A percentile compares a stretch with the other conserved stretches of the same genome.
These are phyloP conservation scores for Sedum album DNA, from an alignment of 164 flowering plant species.

Conservation along the genomic window DNA sequence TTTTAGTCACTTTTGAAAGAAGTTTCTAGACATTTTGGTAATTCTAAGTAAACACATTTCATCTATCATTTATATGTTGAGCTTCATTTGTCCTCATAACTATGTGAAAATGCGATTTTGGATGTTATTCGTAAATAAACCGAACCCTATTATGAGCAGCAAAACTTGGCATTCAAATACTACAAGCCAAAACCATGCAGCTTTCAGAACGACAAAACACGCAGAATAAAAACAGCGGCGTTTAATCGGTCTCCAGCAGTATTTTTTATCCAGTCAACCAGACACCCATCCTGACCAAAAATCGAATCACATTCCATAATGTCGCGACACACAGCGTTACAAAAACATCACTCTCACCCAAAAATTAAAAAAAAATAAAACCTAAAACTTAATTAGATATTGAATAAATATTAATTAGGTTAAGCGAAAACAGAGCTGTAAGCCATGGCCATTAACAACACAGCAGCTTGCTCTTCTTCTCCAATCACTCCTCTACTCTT, in stretches of 20 bases:
- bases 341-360: background rate
- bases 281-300: too few relatives aligned
- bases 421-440: constrained; percentile 51
- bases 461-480: constrained; percentile 74
- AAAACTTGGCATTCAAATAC: too few relatives aligned
- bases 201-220: background rate
- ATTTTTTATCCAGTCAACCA: too few relatives aligned
- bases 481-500: constrained; percentile 36
- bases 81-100: too few relatives aligned
- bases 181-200: background rate
- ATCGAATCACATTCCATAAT: background rate
- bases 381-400: background rate
- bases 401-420: background rate
- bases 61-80: background rate
- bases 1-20: background rate
- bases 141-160: too few relatives aligned
- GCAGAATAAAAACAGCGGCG: background rate
- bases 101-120: too few relatives aligned
- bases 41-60: background rate
- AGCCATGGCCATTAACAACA: constrained; percentile 61
- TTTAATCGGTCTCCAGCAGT: too few relatives aligned
- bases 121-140: too few relatives aligned
- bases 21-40: background rate
- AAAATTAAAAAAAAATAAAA: background rate
- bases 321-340: background rate